Evolutionary conservation across 1,284 basidiomycete species (phyloP), one percentile per base, ranked within the genome.

Genomic region (Farysia itapuensis): DNA sequence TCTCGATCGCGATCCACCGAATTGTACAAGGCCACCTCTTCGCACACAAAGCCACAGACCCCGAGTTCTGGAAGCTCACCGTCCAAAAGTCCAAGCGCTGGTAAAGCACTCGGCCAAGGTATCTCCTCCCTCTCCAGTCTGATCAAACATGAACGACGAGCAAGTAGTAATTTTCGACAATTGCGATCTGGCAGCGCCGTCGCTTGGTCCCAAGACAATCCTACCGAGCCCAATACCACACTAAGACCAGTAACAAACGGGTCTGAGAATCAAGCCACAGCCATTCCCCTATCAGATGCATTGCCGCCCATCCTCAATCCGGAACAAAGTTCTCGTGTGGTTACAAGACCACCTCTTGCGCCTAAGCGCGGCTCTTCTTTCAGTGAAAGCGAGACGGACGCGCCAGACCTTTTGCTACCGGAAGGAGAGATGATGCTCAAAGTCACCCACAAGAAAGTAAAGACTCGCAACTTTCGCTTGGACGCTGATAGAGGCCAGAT

Each of bases 361-460:
- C n/a, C n/a, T n/a, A n/a, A n/a, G n/a, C n/a, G n/a, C n/a, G n/a
- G n/a, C n/a, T n/a, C n/a, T n/a, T n/a, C n/a, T n/a, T n/a, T n/a
- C n/a, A n/a, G n/a, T n/a, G n/a, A n/a, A n/a, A n/a, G n/a, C n/a
- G n/a, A n/a, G n/a, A n/a, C n/a, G n/a, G 31, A 33, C 18, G 18
- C 13, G 12, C 31, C 31, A 11, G 41, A 44, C 13, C 42, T 61
- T 8, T 25, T 63, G 2, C 51, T 75, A 7, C 64, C 43, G 3
- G 41, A 43, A 9, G 72, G 72, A 28, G 69, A 74, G 35, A 51
- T 66, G 8, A 87, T 97, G 87, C 85, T 86, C 69, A 96, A 97
- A 77, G 85, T 96, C 25, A 89, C 91, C 3, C 84, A 85, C 31
- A 88, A 86, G 78, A 89, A 88, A 70, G 83, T 87, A 77, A 90